Base-by-base conservation (phyloP, 164 flowering plant species). In the Sextonia rubra region DNA sequence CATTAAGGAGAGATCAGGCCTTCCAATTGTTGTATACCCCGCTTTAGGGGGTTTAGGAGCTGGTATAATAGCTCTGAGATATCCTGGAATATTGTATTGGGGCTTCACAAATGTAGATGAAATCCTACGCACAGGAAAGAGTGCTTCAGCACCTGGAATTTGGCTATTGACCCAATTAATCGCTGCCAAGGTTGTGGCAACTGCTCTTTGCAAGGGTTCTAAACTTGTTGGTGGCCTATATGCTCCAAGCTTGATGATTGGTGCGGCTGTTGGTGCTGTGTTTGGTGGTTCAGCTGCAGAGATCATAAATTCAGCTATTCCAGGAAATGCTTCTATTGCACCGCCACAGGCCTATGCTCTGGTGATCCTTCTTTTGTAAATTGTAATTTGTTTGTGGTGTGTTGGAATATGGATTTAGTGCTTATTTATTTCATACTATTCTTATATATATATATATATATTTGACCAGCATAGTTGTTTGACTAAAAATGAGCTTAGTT, bases 221-320 rank as follows among this genome's bases (percentile, higher is more conserved):
- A 95, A 97, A 66, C 98, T 96, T 78, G 99, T 96, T 55, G 99
- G 99, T 73, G 99, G 99, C 62, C 89, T 93, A 20, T 95, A 95
- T 87, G 99, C 99, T n/a, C 99, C 98, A 47, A 95, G 98, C 83
- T 86, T 95, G 82, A 95, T 95, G 99, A 95, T 93, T 81, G 99
- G 99, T 76, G 97, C 99, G 79, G 98, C 99, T 70, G 90, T 91
- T 75, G 99, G 99, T 76, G 98, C 99, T 76, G 98, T 95, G 7
- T 95, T 95, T 85, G 99, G 99, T 7, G 99, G 99, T 76, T 87
- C 82, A 68, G 98, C 98, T 76, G 98, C 95, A 60, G 90, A 91
- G 77, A 71, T 95, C 70, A 90, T 95, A 47, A 95, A 95, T 82
- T 84, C 90, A 48, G 97, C 99, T 30, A 89, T 95, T 82, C 99